Evolutionary conservation across 2,329 filamentous ascomycete species (phyloP), one percentile per base, ranked within the genome.

Genomic region (Myriosclerotinia scirpicola): DNA sequence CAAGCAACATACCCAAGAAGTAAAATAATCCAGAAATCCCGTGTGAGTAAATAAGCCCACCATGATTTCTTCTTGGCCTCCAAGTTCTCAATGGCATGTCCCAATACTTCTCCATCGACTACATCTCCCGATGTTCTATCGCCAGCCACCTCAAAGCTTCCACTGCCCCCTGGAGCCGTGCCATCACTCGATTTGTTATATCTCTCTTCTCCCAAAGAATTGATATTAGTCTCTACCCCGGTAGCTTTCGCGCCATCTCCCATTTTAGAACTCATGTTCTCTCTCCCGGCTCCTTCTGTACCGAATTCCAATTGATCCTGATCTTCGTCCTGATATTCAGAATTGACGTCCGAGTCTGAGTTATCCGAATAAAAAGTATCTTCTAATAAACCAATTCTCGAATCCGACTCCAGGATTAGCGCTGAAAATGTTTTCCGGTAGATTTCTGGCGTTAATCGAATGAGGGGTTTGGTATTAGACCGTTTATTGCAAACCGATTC

Each of bases 1-100:
- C 64, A 53, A 22, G 46, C 4, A 73, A 79, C 80, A 73, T 78
- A 87, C 81, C 93, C 93, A 68, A 98, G 80, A 59, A 87, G 68
- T 73, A 98, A 82, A 54, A 96, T 87, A 72, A 92, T 81, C 86
- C 92, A 98, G 77, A 99, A 98, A 76, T 97, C 91, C 75, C 84
- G 84, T 14, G 93, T 97, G 73, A 83, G 84, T 70, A 98, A 82
- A 80, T 95, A 98, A 54, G 89, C 84, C 79, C 85, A 89, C 87
- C 87, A 89, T 70, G 79, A 80, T 54, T 81, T 80, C 40, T 82
- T 81, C 72, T 78, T 79, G 65, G 80, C 78, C 77, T 89, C 84
- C 72, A 89, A 79, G 52, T 81, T 78, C 66, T 84, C 80, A 59
- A 89, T 80, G 46, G 83, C 86, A 64, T 72, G 69, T 38, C 70